Base-by-base conservation (phyloP, 495 filamentous ascomycete genomes). In the Penicillium cinerascens region DNA sequence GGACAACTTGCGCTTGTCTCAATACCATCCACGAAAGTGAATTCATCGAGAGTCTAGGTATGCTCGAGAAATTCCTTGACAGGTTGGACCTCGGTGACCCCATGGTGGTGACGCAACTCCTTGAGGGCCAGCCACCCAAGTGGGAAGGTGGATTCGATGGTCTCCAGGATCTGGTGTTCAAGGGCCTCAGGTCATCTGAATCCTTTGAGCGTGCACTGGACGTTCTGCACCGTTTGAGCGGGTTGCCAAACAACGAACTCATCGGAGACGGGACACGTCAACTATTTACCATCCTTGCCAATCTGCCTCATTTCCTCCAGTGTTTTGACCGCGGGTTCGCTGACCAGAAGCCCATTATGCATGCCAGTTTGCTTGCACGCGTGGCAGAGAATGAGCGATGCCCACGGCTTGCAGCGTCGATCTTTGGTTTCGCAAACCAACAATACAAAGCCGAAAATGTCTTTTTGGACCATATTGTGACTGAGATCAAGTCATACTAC, bases 11-110 rank as follows among this genome's bases (percentile, higher is more conserved):
- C 61, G 92, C 93, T 23, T 97, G 93, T 63, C 74, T 97, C 36
- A 89, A 97, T 63, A 97, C 93, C 1, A 91, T 96, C 54, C 91
- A 96, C 53, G 93, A 97, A 68, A 83, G 84, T 11, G 93, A 99
- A 65, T 99, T 96, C 60, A 80, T 92, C 49, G 92, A 96, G 60
- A 91, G 87, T 40, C 74, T 95, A 16, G 84, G 86, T 33, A 96
- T 97, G 86, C 78, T 99, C n/a, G 87, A 95, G 29, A 87, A 89
- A 59, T 80, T 95, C 44, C 65, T 99, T 35, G 79, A 82, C 58
- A 92, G 92, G 55, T 75, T 97, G 37, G 87, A 97, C 66, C 81
- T 99, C 33, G 78, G 79, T 44, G 84, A 89, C 51, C 78, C 85
- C 0, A 75, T 67, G 38, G 82, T 90, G 8, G 80, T 92, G 21